Base-by-base conservation (phyloP, 2,329 filamentous ascomycete genomes). In the Nigrospora sphaerica region DNA sequence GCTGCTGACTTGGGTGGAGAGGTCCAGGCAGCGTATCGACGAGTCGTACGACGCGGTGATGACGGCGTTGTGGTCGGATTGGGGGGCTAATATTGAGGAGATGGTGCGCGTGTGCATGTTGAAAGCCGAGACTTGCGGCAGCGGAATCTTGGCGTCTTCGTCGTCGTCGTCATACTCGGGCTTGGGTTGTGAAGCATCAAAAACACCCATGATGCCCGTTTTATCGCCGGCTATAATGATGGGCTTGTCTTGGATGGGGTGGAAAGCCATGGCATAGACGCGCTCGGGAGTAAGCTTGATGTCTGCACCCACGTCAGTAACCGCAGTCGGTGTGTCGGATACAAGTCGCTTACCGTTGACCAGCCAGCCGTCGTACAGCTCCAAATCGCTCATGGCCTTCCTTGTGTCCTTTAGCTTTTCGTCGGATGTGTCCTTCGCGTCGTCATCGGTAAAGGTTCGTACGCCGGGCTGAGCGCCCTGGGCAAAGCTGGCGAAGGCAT, bases 221-320 rank as follows among this genome's bases (percentile, higher is more conserved):
- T 98, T 98, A 59, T 98, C 93, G 12, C 92, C 92, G 0, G 92
- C 92, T 61, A 98, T 95, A 2, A 97, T 77, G 3, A 98, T 73
- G 0, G 91, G 83, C 58, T 97, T 97, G 3, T 91, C 82, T 48
- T 83, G 74, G 0, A 83, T 91, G 0, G 93, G 93, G 57, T 98
- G 93, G 55, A 98, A 92, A 0, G 85, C 83, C 57, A 97, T 81
- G 0, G 87, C 78, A 60, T 97, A 98, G 13, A 95, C 78, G 45
- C 92, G 73, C 55, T 95, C 89, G 0, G 90, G 91, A 0, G 87
- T 92, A 42, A 96, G 84, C 62, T 96, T 97, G 57, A 96, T 93
- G 45, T 88, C 88, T 89, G 54, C 2, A 13, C 35, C 38, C 35
- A 2, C 23, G 23, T 28, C 23, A 28, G 23, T 28, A 28, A 28